Conservation (phyloP, 257 asterid species). For the Ocimum tenuiflorum region DNA sequence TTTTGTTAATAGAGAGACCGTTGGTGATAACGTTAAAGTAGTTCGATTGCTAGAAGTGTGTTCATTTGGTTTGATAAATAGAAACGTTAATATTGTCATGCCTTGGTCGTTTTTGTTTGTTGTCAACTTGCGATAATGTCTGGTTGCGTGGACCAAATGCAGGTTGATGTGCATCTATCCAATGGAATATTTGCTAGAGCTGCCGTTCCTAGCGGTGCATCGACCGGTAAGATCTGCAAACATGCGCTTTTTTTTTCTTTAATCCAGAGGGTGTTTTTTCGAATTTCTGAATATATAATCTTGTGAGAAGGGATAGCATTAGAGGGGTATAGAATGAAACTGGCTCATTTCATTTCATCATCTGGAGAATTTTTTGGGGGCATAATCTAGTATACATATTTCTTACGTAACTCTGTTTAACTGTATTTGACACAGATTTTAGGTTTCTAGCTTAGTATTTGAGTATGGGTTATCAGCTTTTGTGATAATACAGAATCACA, state of each 20-base stretch:
- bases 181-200: slow-evolving; percentile 63
- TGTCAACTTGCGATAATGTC: not conserved
- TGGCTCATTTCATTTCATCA: not conserved
- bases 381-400: not conserved
- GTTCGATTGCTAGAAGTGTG: not conserved
- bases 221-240: slow-evolving; percentile 58
- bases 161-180: slow-evolving; percentile 68
- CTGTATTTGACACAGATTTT: not conserved
- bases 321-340: not conserved
- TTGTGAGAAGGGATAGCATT: not conserved
- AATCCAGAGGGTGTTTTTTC: not conserved
- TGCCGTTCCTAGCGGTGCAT: slow-evolving; percentile 95
- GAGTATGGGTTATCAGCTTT: not conserved
- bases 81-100: not conserved
- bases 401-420: not conserved
- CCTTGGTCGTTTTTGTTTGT: not conserved
- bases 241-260: not conserved
- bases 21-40: not conserved
- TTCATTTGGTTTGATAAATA: not conserved
- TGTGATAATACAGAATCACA: not conserved
- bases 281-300: not conserved
- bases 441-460: not conserved
- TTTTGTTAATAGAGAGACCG: not conserved
- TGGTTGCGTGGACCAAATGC: not conserved
- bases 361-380: not conserved